Evolutionary conservation across 2,329 filamentous ascomycete genomes (phyloP), one percentile per base, ranked within the genome.

Genomic region (Parascedosporium putredinis): DNA sequence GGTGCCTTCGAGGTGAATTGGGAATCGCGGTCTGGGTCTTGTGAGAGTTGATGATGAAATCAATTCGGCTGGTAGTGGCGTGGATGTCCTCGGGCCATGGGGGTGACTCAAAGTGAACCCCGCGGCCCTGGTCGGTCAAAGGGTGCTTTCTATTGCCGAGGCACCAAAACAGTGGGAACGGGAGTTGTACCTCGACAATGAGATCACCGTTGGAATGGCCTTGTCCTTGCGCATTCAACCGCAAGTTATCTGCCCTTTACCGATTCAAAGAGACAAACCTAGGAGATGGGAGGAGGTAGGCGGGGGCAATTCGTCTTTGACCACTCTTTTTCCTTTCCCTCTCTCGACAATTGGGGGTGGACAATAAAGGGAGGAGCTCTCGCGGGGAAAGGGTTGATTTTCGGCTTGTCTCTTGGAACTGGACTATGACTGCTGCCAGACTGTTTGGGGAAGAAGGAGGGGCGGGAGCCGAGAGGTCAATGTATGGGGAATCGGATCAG

Each of bases 401-500:
- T 42, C 20, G 18, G 20, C 7, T 42, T 42, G 16, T 16, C 20
- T 20, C 38, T 42, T 7, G 7, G 12, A 16, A 12, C 38, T 5
- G 18, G 20, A n/a, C n/a, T n/a, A n/a, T n/a, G n/a, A n/a, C n/a
- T n/a, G n/a, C n/a, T n/a, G n/a, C n/a, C 27, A 31, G 12, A 12
- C 23, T 20, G n/a, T 24, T 48, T 33, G 12, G 33, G 33, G 46
- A 40, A 12, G 18, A 16, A n/a, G 24, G 16, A 12, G 44, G 16
- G 16, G 10, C 14, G 1, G 10, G 16, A 42, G 23, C 22, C 12
- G 46, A n/a, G n/a, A n/a, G 31, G 22, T 25, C 46, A 18, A 33
- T 12, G 23, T n/a, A 27, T 48, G 25, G 46, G 46, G 24, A 22
- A 27, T 48, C 46, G 46, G 46, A 38, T 38, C 33, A 48, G 46